Percentiles rank a stretch among this genome's conserved stretches.
Conservation (phyloP, 805 yeast genomes). For the Hanseniaspora hatyaiensis region DNA sequence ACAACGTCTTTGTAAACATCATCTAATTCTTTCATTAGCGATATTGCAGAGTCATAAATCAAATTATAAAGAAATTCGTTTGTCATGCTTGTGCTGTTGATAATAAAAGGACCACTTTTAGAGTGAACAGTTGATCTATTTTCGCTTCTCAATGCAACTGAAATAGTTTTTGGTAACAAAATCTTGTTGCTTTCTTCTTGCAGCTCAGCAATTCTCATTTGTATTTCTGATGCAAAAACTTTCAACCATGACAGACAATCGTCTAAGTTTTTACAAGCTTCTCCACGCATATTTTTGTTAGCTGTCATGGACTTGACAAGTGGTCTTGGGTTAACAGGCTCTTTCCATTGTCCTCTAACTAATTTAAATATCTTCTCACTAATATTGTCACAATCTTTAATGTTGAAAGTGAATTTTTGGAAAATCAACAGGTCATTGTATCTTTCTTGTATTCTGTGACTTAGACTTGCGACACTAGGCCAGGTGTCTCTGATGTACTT, state of each 20-base stretch:
- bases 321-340: conserved; percentile 47
- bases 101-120: conserved; percentile 27
- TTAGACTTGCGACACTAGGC: conserved; percentile 25
- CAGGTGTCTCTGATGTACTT: conserved; percentile 42
- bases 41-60: conserved; percentile 29
- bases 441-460: conserved; percentile 15
- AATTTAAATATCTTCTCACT: conserved; percentile 48
- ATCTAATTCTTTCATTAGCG: conserved; percentile 35
- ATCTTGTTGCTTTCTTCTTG: conserved; percentile 43
- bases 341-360: conserved; percentile 49
- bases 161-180: conserved; percentile 39
- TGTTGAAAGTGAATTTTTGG: conserved; percentile 22
- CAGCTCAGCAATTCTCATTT: conserved; percentile 57
- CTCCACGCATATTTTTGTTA: conserved; percentile 61
- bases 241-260: conserved; percentile 70
- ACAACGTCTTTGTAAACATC: conserved; percentile 22
- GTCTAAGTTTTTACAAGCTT: conserved; percentile 37
- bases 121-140: conserved; percentile 27
- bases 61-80: conserved; percentile 19
- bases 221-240: conserved; percentile 71
- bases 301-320: conserved; percentile 81
- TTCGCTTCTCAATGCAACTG: conserved; percentile 31
- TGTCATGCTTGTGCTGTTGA: conserved; percentile 18
- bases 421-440: conserved; percentile 7
- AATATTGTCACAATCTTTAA: conserved; percentile 36